Conservation (phyloP, 129 eudicot genomes). For the Centrapalus pauciflorus region DNA sequence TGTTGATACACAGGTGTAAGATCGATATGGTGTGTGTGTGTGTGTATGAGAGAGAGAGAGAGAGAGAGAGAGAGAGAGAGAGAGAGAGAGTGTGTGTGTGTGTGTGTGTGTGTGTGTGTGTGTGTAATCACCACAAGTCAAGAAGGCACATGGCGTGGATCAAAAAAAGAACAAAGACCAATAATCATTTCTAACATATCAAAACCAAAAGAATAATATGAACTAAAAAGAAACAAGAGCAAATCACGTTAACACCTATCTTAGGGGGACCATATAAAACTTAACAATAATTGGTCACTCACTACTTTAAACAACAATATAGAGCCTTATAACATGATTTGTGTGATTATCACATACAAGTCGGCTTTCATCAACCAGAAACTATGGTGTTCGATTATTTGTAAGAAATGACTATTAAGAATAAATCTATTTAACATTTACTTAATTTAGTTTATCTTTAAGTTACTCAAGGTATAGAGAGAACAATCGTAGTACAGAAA, state of each 20-base stretch:
- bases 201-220: neutral
- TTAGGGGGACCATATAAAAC: neutral
- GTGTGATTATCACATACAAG: neutral
- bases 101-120: too few relatives aligned
- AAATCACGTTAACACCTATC: neutral
- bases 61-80: too few relatives aligned
- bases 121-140: too few relatives aligned
- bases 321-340: neutral
- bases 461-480: neutral
- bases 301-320: neutral
- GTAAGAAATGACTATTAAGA: neutral
- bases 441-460: neutral
- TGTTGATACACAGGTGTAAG: neutral
- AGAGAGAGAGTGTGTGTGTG: too few relatives aligned
- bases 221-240: neutral
- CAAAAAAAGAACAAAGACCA: neutral
- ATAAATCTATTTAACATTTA: neutral
- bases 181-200: too few relatives aligned
- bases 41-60: too few relatives aligned
- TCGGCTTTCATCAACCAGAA: slow-evolving; percentile 1
- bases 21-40: neutral
- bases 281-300: neutral
- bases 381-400: neutral
- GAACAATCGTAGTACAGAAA: neutral
- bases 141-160: neutral